Evolutionary conservation across 257 asterid species (phyloP).

Genomic region (Nemophila menziesii): DNA sequence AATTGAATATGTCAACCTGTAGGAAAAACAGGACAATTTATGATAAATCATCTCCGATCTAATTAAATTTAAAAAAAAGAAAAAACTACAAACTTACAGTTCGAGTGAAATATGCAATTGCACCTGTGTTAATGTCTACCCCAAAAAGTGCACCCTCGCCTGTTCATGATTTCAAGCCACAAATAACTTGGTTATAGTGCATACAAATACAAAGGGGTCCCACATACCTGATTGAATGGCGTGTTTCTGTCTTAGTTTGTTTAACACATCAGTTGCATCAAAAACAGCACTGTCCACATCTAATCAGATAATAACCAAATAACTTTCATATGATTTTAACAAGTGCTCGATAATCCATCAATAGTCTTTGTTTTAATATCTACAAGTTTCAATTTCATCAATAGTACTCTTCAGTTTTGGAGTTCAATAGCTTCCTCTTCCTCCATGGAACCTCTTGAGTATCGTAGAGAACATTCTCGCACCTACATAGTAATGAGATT

Average conservation of each 20-base stretch:
- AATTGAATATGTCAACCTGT: slow-evolving; percentile 79
- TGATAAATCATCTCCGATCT: slow-evolving; percentile 1
- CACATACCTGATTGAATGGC: slow-evolving; percentile 73
- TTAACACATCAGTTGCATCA: slow-evolving; percentile 94
- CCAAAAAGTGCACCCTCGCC: slow-evolving; percentile 52
- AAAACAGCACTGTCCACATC: slow-evolving; percentile 50
- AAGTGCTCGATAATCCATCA: slow-evolving; percentile 18
- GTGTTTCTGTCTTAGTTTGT: slow-evolving; percentile 91
- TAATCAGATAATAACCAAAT: not conserved
- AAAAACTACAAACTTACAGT: slow-evolving; percentile 93
- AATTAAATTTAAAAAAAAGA: slow-evolving; percentile 13
- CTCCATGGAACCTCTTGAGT: too few species aligned
- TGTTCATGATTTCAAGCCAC: slow-evolving; percentile 11
- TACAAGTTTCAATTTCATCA: too few species aligned
- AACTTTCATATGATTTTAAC: not conserved
- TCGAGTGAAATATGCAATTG: slow-evolving; percentile 80
- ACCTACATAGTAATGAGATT: too few species aligned
- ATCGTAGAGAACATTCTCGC: too few species aligned
- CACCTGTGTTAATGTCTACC: slow-evolving; percentile 48
- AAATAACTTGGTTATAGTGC: not conserved
- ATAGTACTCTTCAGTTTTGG: too few species aligned
- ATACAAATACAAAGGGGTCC: not conserved
- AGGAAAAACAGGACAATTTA: slow-evolving; percentile 12
- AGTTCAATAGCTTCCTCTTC: too few species aligned
- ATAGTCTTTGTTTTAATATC: slow-evolving; percentile 80